These are phyloP conservation scores for Debaryomyces maramus DNA, from an alignment of 805 yeast genomes.

Conservation along the genomic window DNA sequence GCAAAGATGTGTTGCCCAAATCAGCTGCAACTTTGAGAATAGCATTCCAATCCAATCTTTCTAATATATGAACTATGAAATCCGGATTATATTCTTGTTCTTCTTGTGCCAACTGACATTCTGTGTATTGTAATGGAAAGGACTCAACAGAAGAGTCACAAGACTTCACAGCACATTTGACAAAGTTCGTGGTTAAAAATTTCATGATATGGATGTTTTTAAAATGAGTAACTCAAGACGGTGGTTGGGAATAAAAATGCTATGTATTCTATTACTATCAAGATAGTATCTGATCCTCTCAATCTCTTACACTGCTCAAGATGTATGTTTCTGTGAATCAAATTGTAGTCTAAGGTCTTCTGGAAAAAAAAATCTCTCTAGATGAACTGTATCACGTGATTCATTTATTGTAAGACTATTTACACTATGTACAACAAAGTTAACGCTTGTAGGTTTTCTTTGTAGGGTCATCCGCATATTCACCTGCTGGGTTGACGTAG, in stretches of 20 bases:
- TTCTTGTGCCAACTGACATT: constrained; percentile 71
- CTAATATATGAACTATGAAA: constrained; percentile 72
- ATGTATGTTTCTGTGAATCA: neutral
- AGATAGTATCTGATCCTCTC: no score
- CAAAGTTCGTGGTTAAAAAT: constrained; percentile 92
- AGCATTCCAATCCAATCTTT: constrained; percentile 88
- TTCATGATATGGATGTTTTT: no score
- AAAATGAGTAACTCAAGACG: no score
- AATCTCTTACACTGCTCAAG: neutral
- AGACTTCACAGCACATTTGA: constrained; percentile 83
- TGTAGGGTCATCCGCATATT: neutral
- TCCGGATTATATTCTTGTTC: constrained; percentile 82
- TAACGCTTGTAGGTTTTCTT: neutral
- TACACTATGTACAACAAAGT: neutral
- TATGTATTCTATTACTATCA: no score
- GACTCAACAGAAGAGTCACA: constrained; percentile 75
- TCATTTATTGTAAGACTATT: neutral
- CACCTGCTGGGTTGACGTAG: constrained; percentile 1
- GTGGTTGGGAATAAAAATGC: no score
- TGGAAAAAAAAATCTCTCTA: constrained; percentile 2
- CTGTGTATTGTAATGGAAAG: constrained; percentile 73
- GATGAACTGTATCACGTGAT: constrained; percentile 5
- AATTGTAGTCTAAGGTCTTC: neutral
- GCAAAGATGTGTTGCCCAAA: constrained; percentile 57
- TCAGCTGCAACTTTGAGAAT: constrained; percentile 74